Evolutionary conservation across 495 filamentous ascomycete species (phyloP).

Genomic region (Aspergillus panamensis): DNA sequence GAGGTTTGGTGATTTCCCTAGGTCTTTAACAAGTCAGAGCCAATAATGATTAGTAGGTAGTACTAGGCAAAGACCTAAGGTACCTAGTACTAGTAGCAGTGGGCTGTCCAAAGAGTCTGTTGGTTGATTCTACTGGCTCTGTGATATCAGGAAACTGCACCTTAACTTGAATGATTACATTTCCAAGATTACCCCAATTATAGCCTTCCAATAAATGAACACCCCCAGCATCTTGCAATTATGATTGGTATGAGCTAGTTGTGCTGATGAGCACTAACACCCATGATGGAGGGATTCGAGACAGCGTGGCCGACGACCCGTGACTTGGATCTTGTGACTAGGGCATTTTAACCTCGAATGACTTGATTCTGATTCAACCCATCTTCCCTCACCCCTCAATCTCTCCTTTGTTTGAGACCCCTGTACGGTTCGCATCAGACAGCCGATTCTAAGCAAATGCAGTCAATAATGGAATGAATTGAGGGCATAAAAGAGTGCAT

Average conservation of each 20-base stretch:
- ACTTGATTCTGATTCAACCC: neutral
- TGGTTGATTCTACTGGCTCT: neutral
- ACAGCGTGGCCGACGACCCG: constrained; percentile 3
- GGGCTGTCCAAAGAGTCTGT: too few species aligned
- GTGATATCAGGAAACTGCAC: neutral
- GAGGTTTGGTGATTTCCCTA: too few species aligned
- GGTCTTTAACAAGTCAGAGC: too few species aligned
- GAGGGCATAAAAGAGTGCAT: neutral
- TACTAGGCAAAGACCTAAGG: too few species aligned
- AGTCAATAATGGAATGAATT: neutral
- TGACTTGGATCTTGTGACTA: constrained; percentile 25
- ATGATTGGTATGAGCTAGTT: neutral
- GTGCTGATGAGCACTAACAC: neutral
- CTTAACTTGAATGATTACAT: too few species aligned
- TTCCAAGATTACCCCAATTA: too few species aligned
- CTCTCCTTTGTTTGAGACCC: neutral
- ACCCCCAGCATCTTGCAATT: neutral
- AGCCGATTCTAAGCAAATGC: neutral
- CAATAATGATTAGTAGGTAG: too few species aligned
- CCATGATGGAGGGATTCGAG: constrained; percentile 2
- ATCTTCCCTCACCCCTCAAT: neutral
- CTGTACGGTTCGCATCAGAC: neutral
- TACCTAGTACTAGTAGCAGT: too few species aligned
- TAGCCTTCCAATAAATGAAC: too few species aligned
- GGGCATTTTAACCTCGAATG: neutral